Evolutionary conservation across 352 stramenopile species (phyloP), one percentile per base, ranked within the genome.

Genomic region (Elongisporangium anandrum): DNA sequence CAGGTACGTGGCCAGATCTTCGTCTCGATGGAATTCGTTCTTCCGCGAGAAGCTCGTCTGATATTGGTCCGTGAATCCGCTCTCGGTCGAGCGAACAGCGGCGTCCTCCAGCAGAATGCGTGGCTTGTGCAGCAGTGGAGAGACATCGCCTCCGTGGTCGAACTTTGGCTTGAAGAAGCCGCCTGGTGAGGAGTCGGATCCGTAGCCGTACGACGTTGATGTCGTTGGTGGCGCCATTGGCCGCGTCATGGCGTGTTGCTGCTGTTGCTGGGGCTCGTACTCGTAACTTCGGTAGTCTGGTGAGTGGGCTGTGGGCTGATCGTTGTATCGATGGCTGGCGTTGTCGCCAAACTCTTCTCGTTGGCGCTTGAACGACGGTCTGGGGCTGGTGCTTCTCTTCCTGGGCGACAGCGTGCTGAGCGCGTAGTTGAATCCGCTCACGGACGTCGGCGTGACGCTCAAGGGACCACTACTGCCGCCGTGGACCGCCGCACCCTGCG

Each of bases 371-470:
- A 66, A 54, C 8, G 52, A 58, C 13, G 65, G 63, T 20, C 59
- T 49, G 12, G 63, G 67, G n/a, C 56, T 68, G 26, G 48, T 61
- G 57, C 51, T 50, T 21, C 39, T 57, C 55, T 86, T 85, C 17
- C 65, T 64, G 8, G 79, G 78, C 38, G 76, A 88, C 47, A 87
- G 56, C 23, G 69, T 79, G n/a, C 49, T 65, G 41, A 79, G 65
- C 23, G 66, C 59, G 59, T 60, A 75, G 53, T 47, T 75, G 41
- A 77, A 62, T 1, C 59, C 50, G 15, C 52, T 75, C 16, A 72
- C 79, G 17, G 74, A 61, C 17, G 76, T 86, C 22, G 66, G 69
- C 9, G 78, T 79, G 54, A 88, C 70, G 55, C 60, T 84, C 41
- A 60, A 66, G 39, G 38, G 23, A 0, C 41, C 52, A 3, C 23